phyloP scores from a whole-genome alignment of 2,329 filamentous ascomycete species.

The Stylonectria norvegica region DNA sequence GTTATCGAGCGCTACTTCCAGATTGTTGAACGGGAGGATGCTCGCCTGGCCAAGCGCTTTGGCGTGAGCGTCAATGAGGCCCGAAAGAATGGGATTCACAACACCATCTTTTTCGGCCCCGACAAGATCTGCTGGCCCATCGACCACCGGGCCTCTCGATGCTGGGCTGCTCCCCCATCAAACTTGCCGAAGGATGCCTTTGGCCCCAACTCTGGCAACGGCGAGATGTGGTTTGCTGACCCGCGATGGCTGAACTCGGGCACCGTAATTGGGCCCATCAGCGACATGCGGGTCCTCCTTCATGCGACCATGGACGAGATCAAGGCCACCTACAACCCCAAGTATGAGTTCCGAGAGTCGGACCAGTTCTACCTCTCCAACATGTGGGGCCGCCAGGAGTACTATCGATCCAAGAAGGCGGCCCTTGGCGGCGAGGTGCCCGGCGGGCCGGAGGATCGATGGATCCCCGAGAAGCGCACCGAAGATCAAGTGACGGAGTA shows the following conservation, averaged over 20 bases:
- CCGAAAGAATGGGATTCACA: slow-evolving; percentile 30
- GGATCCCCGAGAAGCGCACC: slow-evolving; percentile 13
- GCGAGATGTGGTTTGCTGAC: slow-evolving; percentile 29
- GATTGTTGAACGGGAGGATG: slow-evolving; percentile 51
- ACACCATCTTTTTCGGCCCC: slow-evolving; percentile 42
- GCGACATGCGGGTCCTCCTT: slow-evolving; percentile 27
- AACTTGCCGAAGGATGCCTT: slow-evolving; percentile 32
- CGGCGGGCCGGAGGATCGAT: slow-evolving; percentile 17
- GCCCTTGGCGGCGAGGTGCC: slow-evolving; percentile 15
- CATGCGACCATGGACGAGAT: slow-evolving; percentile 29
- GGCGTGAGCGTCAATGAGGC: slow-evolving; percentile 35
- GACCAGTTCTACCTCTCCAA: slow-evolving; percentile 44
- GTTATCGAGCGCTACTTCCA: slow-evolving; percentile 60
- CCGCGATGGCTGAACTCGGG: slow-evolving; percentile 45
- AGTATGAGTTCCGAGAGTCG: slow-evolving; percentile 33
- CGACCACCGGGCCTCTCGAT: slow-evolving; percentile 34
- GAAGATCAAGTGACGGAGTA: slow-evolving; percentile 9
- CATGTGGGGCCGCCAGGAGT: slow-evolving; percentile 42
- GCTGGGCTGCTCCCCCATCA: slow-evolving; percentile 39
- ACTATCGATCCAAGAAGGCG: slow-evolving; percentile 34
- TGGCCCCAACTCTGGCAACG: slow-evolving; percentile 34
- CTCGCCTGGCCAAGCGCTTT: slow-evolving; percentile 47
- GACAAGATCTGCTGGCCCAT: slow-evolving; percentile 44
- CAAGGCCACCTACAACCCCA: slow-evolving; percentile 31
- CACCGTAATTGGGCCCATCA: slow-evolving; percentile 41